Evolutionary conservation across 345 rosid genomes (phyloP), one percentile per base, ranked within the genome.

Genomic region (Hevea brasiliensis): DNA sequence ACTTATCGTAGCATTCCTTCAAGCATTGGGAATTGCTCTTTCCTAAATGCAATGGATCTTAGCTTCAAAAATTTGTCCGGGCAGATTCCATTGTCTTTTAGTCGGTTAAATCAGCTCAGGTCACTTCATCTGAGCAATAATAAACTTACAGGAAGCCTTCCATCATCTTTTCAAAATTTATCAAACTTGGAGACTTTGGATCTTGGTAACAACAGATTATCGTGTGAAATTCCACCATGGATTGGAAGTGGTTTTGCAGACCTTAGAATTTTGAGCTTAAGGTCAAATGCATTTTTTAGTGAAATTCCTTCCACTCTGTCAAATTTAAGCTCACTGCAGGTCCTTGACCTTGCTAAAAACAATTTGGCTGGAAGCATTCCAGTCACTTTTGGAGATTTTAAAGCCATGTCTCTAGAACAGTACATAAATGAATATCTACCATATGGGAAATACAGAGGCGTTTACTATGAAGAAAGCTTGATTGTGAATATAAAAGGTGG

Each of bases 311-410:
- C 72, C 15, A 66, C 29, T 0, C 29, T 72, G 17, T 59, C 72
- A 58, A 77, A 65, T 24, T 47, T 72, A 65, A 77, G 74, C 55
- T 76, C 85, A 26, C 68, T 85, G 65, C 87, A 87, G 58, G 77
- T 85, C 73, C 67, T 87, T 44, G 86, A 80, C 62, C 82, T 85
- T 21, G 83, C 85, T 47, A 71, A 77, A 32, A 85, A 87, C 81
- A 68, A 72, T 18, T 59, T 87, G 61, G 76, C 72, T 15, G 87
- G 88, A n/a, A 75, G 29, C 12, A 72, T 87, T 67, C 86, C 87
- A 0, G 48, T 58, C 0, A 79, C 79, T 58, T 68, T 85, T 9
- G 87, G 84, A 24, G 77, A 78, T 69, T 69, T 85, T 35, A 63
- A 78, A 58, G 84, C 87, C 57, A 85, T 85, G 85, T 59, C 54